Evolutionary conservation across 2,329 filamentous ascomycete species (phyloP).

Genomic region (Westerdykella sp.): DNA sequence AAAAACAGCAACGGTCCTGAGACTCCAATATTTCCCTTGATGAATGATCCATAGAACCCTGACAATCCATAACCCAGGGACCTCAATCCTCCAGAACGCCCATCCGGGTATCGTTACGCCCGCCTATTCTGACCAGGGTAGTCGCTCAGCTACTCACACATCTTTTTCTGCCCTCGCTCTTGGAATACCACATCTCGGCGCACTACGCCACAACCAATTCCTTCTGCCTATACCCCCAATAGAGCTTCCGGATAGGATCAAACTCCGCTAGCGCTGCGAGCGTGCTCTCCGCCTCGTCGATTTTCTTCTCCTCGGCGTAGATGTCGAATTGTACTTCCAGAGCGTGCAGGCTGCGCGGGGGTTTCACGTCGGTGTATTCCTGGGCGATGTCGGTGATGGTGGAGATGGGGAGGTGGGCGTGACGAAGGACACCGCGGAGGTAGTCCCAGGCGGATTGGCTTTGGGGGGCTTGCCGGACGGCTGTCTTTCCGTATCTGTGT

Average conservation of each 20-base stretch:
- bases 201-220: constrained; percentile 22
- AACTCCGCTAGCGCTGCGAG: constrained; percentile 72
- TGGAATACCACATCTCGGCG: constrained; percentile 1
- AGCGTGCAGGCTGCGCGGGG: constrained; percentile 53
- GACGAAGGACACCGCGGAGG: constrained; percentile 66
- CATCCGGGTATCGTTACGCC: constrained; percentile 20
- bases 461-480: constrained; percentile 75
- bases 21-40: too few species aligned
- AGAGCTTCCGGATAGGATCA: constrained; percentile 84
- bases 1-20: too few species aligned
- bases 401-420: constrained; percentile 50
- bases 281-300: constrained; percentile 60
- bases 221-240: constrained; percentile 73
- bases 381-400: constrained; percentile 50
- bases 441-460: constrained; percentile 96
- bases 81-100: constrained; percentile 9
- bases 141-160: constrained; percentile 1
- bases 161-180: constrained; percentile 2
- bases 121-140: background rate
- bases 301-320: constrained; percentile 50
- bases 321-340: constrained; percentile 68
- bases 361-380: constrained; percentile 48
- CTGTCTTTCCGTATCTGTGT: constrained; percentile 54
- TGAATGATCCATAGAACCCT: too few species aligned
- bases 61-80: too few species aligned